Evolutionary conservation across 2,329 filamentous ascomycete genomes (phyloP).

Genomic region (Gyromitra esculenta): DNA sequence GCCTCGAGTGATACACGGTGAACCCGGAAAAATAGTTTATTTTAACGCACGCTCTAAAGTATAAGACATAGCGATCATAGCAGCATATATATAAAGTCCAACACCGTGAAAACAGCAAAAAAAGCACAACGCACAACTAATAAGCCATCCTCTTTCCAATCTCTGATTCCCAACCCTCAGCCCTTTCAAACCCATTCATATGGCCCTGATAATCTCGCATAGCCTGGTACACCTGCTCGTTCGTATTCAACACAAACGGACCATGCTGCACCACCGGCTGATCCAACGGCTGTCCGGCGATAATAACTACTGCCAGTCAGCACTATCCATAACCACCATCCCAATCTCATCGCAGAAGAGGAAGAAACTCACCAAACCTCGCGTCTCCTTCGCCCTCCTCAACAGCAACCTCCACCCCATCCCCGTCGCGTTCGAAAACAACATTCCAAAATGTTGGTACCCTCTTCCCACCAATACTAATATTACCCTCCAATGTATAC

Average conservation of each 20-base stretch:
- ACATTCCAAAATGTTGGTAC: conserved; percentile 84
- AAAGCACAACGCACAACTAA: neutral
- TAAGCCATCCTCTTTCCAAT: conserved; percentile 81
- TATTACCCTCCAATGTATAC: conserved; percentile 77
- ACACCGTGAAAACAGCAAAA: neutral
- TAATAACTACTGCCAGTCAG: conserved; percentile 43
- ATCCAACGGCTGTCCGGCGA: conserved; percentile 65
- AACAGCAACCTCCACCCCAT: conserved; percentile 77
- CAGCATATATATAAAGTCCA: neutral
- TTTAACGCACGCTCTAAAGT: neutral
- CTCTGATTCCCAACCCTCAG: conserved; percentile 81
- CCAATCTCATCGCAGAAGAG: neutral
- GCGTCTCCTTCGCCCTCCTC: conserved; percentile 70
- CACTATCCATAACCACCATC: neutral
- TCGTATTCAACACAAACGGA: conserved; percentile 77
- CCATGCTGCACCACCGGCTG: conserved; percentile 85
- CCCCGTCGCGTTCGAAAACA: conserved; percentile 76
- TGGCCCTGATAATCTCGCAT: conserved; percentile 77
- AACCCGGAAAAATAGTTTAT: neutral
- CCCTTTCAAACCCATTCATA: conserved; percentile 82
- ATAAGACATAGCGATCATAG: neutral
- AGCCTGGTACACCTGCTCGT: conserved; percentile 79
- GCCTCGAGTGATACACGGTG: neutral
- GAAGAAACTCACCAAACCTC: conserved; percentile 71
- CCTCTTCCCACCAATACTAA: conserved; percentile 60